Base-by-base conservation (phyloP, 176 grass and related monocot species). In the Bolboschoenus planiculmis region DNA sequence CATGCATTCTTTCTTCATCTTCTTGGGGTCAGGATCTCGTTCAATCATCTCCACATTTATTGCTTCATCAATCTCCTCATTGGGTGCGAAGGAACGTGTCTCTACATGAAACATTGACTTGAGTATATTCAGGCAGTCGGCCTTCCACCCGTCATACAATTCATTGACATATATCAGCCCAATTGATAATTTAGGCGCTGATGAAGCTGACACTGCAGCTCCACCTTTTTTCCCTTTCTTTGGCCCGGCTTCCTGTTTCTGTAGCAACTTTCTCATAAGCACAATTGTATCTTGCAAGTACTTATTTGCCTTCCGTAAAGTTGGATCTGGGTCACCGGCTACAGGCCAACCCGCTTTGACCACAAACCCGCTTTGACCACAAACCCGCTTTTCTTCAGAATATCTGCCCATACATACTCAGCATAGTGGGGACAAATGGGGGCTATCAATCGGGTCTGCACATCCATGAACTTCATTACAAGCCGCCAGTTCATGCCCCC, bases 261-360 rank as follows among this genome's bases (percentile, higher is more conserved):
- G 93, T 48, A 90, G 85, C 40, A 92, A 68, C 74, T 90, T 96
- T n/a, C 93, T 89, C 86, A 92, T 87, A 16, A 89, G 48, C 48
- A 90, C 86, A 63, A 96, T 96, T 1, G 90, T 87, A 46, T 96
- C 90, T 43, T 92, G 90, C n/a, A 96, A 54, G 61, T 96, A 96
- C 58, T 96, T 96, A 83, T 96, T 96, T 3, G 90, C 90, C 26
- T 76, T 87, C 23, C 90, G 79, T 48, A 90, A 59, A 82, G 86
- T 92, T 62, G 86, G 85, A 85, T 92, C 85, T 0, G 90, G 85
- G 20, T 50, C 75, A 14, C 86, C 88, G 18, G 84, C 59, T 14
- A 68, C 15, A 30, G 93, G 90, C 93, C 93, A 95, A 24, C 93
- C 90, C 46, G 93, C 90, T 82, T 88, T 95, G 43, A 90, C 35